These are phyloP conservation scores for Escallonia rubra DNA, from an alignment of 129 eudicot species.

Conservation along the genomic window DNA sequence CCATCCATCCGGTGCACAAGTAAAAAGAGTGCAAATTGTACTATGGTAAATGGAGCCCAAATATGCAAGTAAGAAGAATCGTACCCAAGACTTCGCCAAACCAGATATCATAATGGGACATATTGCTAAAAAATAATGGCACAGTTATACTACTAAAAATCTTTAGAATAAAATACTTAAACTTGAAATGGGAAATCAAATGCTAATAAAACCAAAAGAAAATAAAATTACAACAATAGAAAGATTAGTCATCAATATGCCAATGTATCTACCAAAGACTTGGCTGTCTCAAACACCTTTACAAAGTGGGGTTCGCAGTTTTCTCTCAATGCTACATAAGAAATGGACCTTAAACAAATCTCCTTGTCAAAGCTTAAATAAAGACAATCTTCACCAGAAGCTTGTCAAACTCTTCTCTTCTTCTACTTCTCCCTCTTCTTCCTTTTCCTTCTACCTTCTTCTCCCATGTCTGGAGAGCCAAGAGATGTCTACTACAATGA, in stretches of 20 bases:
- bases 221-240: not conserved
- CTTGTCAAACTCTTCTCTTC: constrained; percentile 40
- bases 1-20: no score
- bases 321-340: constrained; percentile 26
- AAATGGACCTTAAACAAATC: constrained; percentile 17
- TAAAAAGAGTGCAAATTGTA: no score
- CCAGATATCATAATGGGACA: no score
- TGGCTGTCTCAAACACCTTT: constrained; percentile 58
- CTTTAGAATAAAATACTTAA: no score
- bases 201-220: not conserved
- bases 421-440: constrained; percentile 13
- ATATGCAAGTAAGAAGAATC: no score
- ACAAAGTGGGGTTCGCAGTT: constrained; percentile 48
- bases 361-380: constrained; percentile 70
- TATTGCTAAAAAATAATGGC: no score
- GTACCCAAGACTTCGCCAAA: no score
- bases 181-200: no score
- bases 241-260: constrained; percentile 13
- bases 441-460: constrained; percentile 9
- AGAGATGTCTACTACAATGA: constrained; percentile 49
- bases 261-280: constrained; percentile 12
- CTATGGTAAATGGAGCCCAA: no score
- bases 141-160: no score
- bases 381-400: constrained; percentile 39
- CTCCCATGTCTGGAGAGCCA: constrained; percentile 66